Base-by-base conservation (phyloP, 2,329 filamentous ascomycete genomes). In the Cladobotryum protrusum region DNA sequence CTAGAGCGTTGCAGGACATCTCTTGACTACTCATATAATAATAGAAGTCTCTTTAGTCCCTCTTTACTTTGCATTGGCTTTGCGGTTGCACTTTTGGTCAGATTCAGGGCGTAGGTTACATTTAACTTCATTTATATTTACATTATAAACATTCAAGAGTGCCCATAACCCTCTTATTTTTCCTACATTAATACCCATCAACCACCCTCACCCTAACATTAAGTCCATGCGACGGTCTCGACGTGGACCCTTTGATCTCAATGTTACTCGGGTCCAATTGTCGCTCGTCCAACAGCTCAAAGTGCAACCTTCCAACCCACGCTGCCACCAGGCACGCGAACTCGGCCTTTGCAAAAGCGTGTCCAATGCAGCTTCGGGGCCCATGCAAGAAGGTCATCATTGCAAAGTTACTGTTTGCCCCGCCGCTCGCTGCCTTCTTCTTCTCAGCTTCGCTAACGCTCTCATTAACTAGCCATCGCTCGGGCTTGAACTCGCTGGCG, bases 321-420 rank as follows among this genome's bases (percentile, higher is more conserved):
- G 80, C 77, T 17, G 89, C 90, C 36, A 96, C 63, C 55, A 96
- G 69, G 61, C 86, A 91, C 8, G 88, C 89, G 67, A 95, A 87
- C 72, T 96, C 91, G 1, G 85, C 82, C 62, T 83, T 85, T 0
- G 90, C 86, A 68, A 95, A 95, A 2, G 75, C 62, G 61, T 52
- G 56, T 0, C 61, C 61, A 13, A 64, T 60, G 29, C 61, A 64
- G 11, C 60, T 57, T n/a, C 60, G 52, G 11, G 62, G 62, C 3
- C 62, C 61, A 60, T 95, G 87, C 41, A 95, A 65, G 67, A 95
- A 95, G 0, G 87, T 90, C 67, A 91, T 62, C 55, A 85, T 82
- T 1, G 79, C 76, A 62, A 85, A 90, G 61, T 88, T 88, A 47
- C 74, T 85, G 4, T 73, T 72, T 0, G 85, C 82, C 3, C 85